These are phyloP conservation scores for Trichoderma afroharzianum DNA, from an alignment of 2,329 filamentous ascomycete genomes.

Conservation along the genomic window DNA sequence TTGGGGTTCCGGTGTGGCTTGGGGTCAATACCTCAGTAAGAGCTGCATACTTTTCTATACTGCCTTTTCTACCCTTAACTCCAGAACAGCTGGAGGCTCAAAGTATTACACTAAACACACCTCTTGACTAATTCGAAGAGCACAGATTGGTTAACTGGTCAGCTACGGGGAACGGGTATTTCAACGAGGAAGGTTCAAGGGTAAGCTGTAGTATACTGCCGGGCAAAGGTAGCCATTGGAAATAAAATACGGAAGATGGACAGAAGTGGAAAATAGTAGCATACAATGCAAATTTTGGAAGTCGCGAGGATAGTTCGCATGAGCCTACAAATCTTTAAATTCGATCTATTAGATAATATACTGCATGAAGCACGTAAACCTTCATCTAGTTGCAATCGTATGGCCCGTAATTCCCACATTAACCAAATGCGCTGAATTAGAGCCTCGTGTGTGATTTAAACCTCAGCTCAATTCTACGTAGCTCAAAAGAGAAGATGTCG, in stretches of 20 bases:
- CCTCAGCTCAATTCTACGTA: not conserved
- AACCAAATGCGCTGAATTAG: not conserved
- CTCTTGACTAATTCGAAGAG: not conserved
- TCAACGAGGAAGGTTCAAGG: not conserved
- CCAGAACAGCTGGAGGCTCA: not conserved
- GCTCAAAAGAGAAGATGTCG: not conserved
- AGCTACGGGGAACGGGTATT: not conserved
- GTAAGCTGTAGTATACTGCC: not conserved
- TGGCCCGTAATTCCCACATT: not conserved
- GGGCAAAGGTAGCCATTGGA: not conserved
- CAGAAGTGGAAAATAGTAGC: not conserved
- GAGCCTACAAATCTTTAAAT: not conserved
- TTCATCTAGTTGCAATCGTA: not conserved
- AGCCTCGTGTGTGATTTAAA: not conserved
- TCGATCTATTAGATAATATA: not conserved
- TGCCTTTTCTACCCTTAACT: not conserved
- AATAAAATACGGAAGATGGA: not conserved
- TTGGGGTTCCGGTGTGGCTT: not conserved
- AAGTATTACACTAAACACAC: not conserved
- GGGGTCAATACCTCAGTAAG: not conserved
- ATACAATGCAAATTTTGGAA: not conserved
- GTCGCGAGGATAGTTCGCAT: not conserved
- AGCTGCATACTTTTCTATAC: not conserved
- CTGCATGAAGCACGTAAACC: not conserved
- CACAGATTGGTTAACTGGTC: not conserved